Evolutionary conservation across 2,329 filamentous ascomycete species (phyloP).

Genomic region (Trichothecium roseum): DNA sequence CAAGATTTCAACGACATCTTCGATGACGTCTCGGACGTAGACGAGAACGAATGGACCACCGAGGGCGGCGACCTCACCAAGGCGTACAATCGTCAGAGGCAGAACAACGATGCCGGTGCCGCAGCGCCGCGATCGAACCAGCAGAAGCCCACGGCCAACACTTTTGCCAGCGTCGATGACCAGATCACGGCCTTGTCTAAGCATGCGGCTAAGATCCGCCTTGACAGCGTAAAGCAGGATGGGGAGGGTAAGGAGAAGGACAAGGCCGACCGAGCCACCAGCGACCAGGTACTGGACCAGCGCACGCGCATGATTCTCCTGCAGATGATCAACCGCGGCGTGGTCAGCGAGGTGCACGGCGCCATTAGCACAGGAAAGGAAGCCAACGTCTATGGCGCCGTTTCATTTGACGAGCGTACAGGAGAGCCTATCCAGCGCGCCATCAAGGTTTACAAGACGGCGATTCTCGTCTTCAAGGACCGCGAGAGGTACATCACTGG

Average conservation of each 20-base stretch:
- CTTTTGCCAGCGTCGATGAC: slow-evolving; percentile 70
- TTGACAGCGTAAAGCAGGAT: slow-evolving; percentile 53
- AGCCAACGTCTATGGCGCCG: slow-evolving; percentile 92
- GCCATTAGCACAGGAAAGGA: slow-evolving; percentile 96
- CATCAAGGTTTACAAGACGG: slow-evolving; percentile 98
- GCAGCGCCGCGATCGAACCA: slow-evolving; percentile 63
- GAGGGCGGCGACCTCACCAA: slow-evolving; percentile 65
- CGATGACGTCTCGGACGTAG: slow-evolving; percentile 38
- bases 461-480: slow-evolving; percentile 96
- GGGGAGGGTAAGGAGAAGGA: slow-evolving; percentile 56
- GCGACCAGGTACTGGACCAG: slow-evolving; percentile 88
- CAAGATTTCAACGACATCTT: slow-evolving; percentile 31
- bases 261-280: slow-evolving; percentile 86
- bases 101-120: slow-evolving; percentile 41
- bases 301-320: slow-evolving; percentile 90
- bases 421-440: slow-evolving; percentile 61
- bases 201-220: slow-evolving; percentile 75
- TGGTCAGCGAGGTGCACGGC: slow-evolving; percentile 86
- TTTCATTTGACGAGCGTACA: slow-evolving; percentile 47
- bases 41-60: slow-evolving; percentile 46
- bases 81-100: slow-evolving; percentile 76
- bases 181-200: slow-evolving; percentile 76
- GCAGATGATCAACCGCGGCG: slow-evolving; percentile 87
- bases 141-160: slow-evolving; percentile 73
- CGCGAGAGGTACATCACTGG: slow-evolving; percentile 91